Conservation (phyloP, 805 yeast species). For the Saccharomycopsis fibuligera region DNA sequence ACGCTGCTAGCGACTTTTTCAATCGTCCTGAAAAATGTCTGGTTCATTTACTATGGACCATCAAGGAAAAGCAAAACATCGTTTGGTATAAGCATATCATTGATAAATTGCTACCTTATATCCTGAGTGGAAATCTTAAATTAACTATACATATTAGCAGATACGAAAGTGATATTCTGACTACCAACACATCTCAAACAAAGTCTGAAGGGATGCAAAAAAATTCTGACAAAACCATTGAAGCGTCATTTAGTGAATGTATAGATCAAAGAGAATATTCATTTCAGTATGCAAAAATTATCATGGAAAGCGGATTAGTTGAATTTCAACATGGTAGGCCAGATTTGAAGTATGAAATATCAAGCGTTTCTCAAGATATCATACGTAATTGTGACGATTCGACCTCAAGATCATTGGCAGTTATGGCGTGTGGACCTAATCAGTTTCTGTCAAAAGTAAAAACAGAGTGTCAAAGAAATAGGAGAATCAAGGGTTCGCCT, state of each 20-base stretch:
- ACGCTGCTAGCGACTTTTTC: conserved; percentile 28
- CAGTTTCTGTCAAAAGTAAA: conserved; percentile 29
- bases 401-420: conserved; percentile 31
- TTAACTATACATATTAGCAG: conserved; percentile 27
- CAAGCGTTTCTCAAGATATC: too few species aligned
- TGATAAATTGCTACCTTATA: conserved; percentile 25
- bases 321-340: too few species aligned
- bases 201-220: not conserved
- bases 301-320: too few species aligned
- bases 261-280: too few species aligned
- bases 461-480: conserved; percentile 26
- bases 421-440: conserved; percentile 36
- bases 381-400: conserved; percentile 15
- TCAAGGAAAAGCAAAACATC: conserved; percentile 26
- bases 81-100: conserved; percentile 35
- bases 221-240: too few species aligned
- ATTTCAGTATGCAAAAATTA: too few species aligned
- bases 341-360: too few species aligned
- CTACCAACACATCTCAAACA: not conserved
- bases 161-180: not conserved
- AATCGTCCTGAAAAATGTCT: conserved; percentile 29
- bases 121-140: conserved; percentile 24
- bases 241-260: too few species aligned
- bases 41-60: conserved; percentile 32
- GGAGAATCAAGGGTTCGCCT: conserved; percentile 30